These are phyloP conservation scores for Phycomyces nitens DNA, from an alignment of 192 early-diverging fungal species.

Conservation along the genomic window DNA sequence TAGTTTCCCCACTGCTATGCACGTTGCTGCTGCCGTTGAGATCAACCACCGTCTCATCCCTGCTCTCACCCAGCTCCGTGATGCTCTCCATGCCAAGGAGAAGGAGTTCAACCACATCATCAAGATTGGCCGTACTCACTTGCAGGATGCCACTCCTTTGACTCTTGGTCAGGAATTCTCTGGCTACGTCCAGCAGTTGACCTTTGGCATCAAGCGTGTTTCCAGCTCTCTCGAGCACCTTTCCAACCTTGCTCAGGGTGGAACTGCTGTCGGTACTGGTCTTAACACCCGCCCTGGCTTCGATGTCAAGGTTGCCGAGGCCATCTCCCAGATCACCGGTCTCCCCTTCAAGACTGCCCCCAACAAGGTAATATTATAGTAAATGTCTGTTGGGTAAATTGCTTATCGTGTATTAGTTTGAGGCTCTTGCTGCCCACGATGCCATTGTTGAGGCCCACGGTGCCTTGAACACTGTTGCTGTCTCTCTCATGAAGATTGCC, in stretches of 20 bases:
- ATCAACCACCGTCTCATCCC: slow-evolving; percentile 85
- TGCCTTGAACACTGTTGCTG: slow-evolving; percentile 91
- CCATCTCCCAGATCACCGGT: slow-evolving; percentile 85
- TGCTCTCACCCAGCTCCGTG: slow-evolving; percentile 73
- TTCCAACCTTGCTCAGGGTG: slow-evolving; percentile 93
- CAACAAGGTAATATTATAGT: slow-evolving; percentile 73
- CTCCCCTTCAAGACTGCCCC: slow-evolving; percentile 92
- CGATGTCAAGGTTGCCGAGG: slow-evolving; percentile 83
- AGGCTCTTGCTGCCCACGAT: slow-evolving; percentile 98
- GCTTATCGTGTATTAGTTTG: slow-evolving; percentile 60
- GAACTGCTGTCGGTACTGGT: slow-evolving; percentile 96
- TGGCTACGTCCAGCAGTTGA: slow-evolving; percentile 92
- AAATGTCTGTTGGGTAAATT: background rate
- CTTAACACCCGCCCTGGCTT: slow-evolving; percentile 94
- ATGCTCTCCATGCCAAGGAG: slow-evolving; percentile 73
- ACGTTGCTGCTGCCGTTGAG: slow-evolving; percentile 90
- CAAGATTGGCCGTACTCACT: slow-evolving; percentile 98
- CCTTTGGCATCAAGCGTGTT: slow-evolving; percentile 86
- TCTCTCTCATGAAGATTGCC: slow-evolving; percentile 98
- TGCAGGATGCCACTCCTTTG: slow-evolving; percentile 97
- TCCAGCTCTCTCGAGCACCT: slow-evolving; percentile 78
- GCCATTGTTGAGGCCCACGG: slow-evolving; percentile 96
- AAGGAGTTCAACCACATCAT: slow-evolving; percentile 89
- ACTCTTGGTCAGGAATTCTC: slow-evolving; percentile 98
- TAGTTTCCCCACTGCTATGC: slow-evolving; percentile 98